Percentiles rank a stretch among this genome's conserved stretches.
Conservation (phyloP, 768 basidiomycete species). For the Coprinopsis marcescibilis region DNA sequence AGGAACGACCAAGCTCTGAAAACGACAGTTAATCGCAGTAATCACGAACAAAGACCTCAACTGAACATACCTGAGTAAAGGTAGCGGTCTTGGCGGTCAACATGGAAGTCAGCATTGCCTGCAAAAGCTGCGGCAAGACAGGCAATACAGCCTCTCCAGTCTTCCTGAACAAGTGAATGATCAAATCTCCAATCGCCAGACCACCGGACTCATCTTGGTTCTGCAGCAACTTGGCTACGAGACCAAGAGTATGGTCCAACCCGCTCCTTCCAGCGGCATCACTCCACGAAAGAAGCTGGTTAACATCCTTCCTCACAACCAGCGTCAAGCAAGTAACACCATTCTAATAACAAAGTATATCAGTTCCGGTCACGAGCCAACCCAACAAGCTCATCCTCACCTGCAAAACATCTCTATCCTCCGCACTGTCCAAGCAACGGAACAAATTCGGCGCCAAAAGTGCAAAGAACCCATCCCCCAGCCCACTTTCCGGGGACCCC, state of each 20-base stretch:
- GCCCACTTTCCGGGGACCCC: slow-evolving; percentile 49
- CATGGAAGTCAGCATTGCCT: slow-evolving; percentile 80
- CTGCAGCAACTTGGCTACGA: slow-evolving; percentile 75
- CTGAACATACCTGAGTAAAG: slow-evolving; percentile 71
- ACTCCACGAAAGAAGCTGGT: slow-evolving; percentile 74
- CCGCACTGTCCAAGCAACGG: slow-evolving; percentile 56
- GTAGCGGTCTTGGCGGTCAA: slow-evolving; percentile 82
- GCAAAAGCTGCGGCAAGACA: slow-evolving; percentile 81
- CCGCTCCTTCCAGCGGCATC: slow-evolving; percentile 66
- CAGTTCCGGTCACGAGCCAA: not conserved
- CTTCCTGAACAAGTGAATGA: slow-evolving; percentile 85
- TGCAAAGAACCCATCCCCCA: slow-evolving; percentile 80
- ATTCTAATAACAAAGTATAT: slow-evolving; percentile 42
- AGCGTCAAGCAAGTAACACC: slow-evolving; percentile 77
- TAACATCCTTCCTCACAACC: slow-evolving; percentile 81
- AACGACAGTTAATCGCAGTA: not conserved
- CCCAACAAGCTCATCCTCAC: slow-evolving; percentile 29
- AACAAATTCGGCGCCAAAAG: slow-evolving; percentile 74
- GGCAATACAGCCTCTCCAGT: slow-evolving; percentile 77
- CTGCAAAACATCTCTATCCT: slow-evolving; percentile 85
- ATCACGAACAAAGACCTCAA: not conserved
- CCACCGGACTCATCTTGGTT: slow-evolving; percentile 88
- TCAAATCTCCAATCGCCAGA: slow-evolving; percentile 88
- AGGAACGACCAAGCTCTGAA: slow-evolving; percentile 81
- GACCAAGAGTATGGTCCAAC: slow-evolving; percentile 63